These are phyloP conservation scores for Eimeria mitis DNA, from an alignment of 169 alveolate genomes.

Conservation along the genomic window DNA sequence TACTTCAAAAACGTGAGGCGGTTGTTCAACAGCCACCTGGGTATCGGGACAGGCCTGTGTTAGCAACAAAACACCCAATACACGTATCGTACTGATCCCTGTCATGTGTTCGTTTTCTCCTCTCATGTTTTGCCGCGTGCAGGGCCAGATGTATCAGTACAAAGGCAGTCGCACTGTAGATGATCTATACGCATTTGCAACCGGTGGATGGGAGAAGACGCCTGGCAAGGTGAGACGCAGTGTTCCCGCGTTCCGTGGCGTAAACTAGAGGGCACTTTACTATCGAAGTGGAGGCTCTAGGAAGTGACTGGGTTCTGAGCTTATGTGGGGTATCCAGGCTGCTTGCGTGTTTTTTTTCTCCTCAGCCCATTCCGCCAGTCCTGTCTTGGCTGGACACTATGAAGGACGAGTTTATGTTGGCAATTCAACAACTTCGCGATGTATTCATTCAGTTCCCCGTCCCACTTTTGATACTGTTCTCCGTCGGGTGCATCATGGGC, in stretches of 20 bases:
- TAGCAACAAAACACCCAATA: not conserved
- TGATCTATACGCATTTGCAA: conserved; percentile 75
- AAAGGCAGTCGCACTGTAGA: conserved; percentile 82
- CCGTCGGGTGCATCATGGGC: conserved; percentile 62
- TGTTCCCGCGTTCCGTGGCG: not conserved
- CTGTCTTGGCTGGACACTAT: conserved; percentile 51
- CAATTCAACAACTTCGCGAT: conserved; percentile 74
- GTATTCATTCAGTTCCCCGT: conserved; percentile 71
- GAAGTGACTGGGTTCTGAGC: not conserved
- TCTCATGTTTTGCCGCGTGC: not conserved
- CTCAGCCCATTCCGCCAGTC: conserved; percentile 79
- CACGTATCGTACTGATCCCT: not conserved
- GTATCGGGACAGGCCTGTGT: not conserved
- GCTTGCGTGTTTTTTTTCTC: not conserved
- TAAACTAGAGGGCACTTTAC: not conserved
- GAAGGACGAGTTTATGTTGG: conserved; percentile 74
- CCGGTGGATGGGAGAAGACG: conserved; percentile 74
- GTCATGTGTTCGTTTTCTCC: not conserved
- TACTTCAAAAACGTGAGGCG: conserved; percentile 91
- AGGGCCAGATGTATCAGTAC: conserved; percentile 93
- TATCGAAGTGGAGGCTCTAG: not conserved
- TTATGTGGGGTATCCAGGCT: not conserved
- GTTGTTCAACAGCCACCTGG: not conserved
- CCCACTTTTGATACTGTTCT: conserved; percentile 66
- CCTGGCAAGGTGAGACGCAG: conserved; percentile 52